Evolutionary conservation across 2,329 filamentous ascomycete genomes (phyloP).

Genomic region (Raffaelea deltoideospora): DNA sequence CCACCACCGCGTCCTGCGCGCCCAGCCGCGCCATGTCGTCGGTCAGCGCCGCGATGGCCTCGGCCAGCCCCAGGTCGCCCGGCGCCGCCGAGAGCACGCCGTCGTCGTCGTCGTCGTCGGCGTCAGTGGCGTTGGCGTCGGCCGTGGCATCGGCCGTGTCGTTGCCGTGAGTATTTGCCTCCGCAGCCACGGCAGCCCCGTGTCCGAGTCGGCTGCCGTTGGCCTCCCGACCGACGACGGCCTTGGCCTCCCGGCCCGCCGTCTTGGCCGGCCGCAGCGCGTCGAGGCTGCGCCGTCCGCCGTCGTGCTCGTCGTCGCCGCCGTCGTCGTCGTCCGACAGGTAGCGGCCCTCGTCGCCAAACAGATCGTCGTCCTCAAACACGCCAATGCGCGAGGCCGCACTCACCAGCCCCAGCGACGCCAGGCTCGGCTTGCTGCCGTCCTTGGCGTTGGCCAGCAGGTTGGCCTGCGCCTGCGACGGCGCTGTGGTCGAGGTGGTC

Average conservation of each 20-base stretch:
- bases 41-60: conserved; percentile 79
- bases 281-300: conserved; percentile 17
- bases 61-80: conserved; percentile 80
- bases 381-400: conserved; percentile 78
- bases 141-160: conserved; percentile 41
- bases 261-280: background rate
- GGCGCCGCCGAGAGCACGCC: conserved; percentile 89
- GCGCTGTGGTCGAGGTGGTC: too few relatives aligned
- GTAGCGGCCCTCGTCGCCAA: conserved; percentile 65
- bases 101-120: conserved; percentile 49
- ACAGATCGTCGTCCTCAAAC: conserved; percentile 86
- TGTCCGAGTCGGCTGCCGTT: background rate
- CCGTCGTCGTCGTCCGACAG: conserved; percentile 76
- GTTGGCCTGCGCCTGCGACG: conserved; percentile 13
- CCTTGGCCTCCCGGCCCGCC: background rate
- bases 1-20: conserved; percentile 79
- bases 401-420: conserved; percentile 81
- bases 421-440: conserved; percentile 54
- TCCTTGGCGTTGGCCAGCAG: background rate
- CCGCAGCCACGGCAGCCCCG: too few relatives aligned
- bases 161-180: too few relatives aligned
- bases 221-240: too few relatives aligned
- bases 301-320: conserved; percentile 25
- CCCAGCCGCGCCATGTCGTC: conserved; percentile 80
- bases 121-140: too few relatives aligned